These are phyloP conservation scores for Phytophthora fragariaefolia DNA, from an alignment of 352 stramenopile species.

Conservation along the genomic window DNA sequence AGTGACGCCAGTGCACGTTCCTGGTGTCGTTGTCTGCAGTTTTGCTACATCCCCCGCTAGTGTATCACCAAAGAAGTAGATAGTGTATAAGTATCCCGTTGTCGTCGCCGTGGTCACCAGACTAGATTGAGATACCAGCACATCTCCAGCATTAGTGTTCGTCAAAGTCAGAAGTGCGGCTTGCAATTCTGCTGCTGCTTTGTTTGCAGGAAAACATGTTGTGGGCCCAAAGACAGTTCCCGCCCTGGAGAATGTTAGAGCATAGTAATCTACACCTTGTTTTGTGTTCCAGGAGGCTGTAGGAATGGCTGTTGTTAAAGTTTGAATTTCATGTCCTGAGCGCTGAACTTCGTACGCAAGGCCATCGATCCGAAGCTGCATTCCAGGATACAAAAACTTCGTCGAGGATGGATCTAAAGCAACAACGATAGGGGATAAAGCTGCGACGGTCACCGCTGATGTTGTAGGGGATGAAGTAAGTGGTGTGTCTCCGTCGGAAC, in stretches of 20 bases:
- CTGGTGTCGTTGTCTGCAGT: constrained; percentile 23
- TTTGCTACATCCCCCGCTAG: constrained; percentile 86
- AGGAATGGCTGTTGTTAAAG: constrained; percentile 50
- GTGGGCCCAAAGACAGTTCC: constrained; percentile 40
- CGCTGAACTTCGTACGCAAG: constrained; percentile 86
- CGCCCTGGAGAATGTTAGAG: constrained; percentile 50
- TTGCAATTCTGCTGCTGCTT: constrained; percentile 22
- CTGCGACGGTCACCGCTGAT: constrained; percentile 52
- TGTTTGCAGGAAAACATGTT: constrained; percentile 51
- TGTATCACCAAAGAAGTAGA: constrained; percentile 92
- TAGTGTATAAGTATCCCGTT: constrained; percentile 87
- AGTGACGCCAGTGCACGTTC: constrained; percentile 38
- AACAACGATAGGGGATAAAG: constrained; percentile 57
- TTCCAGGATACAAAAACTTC: constrained; percentile 73
- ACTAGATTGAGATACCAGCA: constrained; percentile 64
- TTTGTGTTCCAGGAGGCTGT: constrained; percentile 29
- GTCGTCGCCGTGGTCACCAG: constrained; percentile 36
- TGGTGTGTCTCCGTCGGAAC: constrained; percentile 72
- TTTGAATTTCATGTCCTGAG: constrained; percentile 93
- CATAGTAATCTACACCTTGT: constrained; percentile 33
- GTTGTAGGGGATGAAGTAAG: constrained; percentile 55
- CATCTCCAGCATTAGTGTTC: constrained; percentile 31
- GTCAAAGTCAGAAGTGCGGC: constrained; percentile 33
- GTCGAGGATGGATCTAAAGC: constrained; percentile 39
- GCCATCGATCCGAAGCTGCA: constrained; percentile 90